A percentile compares a stretch with the other conserved stretches of the same genome.
phyloP scores from a whole-genome alignment of 768 basidiomycete species.

The Collybia mongolica region DNA sequence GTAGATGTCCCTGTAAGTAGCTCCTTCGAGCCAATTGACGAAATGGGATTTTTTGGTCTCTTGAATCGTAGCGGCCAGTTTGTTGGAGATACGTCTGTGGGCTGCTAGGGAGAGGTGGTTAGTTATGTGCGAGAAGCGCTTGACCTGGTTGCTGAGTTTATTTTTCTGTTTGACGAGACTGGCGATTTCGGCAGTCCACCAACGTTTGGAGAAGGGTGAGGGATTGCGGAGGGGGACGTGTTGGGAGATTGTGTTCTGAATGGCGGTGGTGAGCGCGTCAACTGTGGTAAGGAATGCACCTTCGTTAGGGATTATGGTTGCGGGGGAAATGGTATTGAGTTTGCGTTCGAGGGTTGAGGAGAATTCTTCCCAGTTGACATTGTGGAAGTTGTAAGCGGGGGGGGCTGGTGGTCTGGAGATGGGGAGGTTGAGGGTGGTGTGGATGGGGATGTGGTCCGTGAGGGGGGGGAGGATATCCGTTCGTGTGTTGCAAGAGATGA shows the following conservation, averaged over 20 bases:
- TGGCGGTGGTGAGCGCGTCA: not conserved
- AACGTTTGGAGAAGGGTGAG: conserved; percentile 14
- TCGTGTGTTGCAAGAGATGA: not conserved
- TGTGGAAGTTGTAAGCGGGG: too few species aligned
- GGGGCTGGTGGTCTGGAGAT: too few species aligned
- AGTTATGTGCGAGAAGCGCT: too few species aligned
- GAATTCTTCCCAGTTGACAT: too few species aligned
- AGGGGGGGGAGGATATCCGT: not conserved
- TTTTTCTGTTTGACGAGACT: not conserved
- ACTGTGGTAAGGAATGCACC: conserved; percentile 4
- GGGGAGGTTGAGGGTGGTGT: too few species aligned
- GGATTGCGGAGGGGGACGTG: conserved; percentile 7
- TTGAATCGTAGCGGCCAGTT: too few species aligned
- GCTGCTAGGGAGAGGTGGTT: too few species aligned
- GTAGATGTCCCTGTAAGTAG: conserved; percentile 3
- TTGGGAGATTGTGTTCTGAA: conserved; percentile 9
- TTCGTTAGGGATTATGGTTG: not conserved
- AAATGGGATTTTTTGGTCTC: too few species aligned
- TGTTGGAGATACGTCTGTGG: too few species aligned
- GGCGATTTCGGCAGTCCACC: conserved; percentile 18
- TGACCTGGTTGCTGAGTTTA: too few species aligned
- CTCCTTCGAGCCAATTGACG: too few species aligned
- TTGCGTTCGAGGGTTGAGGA: not conserved
- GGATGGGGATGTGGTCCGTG: not conserved
- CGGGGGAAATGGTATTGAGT: not conserved